Conservation (phyloP, 441 rosid genomes). For the Populus hybrid region DNA sequence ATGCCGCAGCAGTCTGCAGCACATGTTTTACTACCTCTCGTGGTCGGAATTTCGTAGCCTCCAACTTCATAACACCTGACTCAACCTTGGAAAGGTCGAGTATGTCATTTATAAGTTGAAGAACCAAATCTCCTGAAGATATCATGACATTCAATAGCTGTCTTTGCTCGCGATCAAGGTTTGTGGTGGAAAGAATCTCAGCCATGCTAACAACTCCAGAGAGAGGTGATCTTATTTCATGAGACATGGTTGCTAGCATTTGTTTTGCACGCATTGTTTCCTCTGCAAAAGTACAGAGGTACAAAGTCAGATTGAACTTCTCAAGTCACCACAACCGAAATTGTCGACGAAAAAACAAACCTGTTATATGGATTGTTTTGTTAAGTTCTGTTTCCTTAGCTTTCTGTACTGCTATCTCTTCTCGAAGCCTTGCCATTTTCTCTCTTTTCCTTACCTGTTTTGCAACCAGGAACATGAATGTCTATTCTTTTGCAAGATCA, state of each 20-base stretch:
- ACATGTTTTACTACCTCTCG: conserved; percentile 93
- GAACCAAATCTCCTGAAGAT: conserved; percentile 94
- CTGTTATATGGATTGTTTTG: conserved; percentile 96
- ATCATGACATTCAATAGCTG: conserved; percentile 82
- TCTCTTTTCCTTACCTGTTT: conserved; percentile 78
- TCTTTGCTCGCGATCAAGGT: conserved; percentile 75
- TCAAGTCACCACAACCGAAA: conserved; percentile 6
- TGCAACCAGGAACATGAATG: conserved; percentile 17
- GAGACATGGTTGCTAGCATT: conserved; percentile 97
- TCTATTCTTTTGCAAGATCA: not conserved
- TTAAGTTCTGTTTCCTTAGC: conserved; percentile 95
- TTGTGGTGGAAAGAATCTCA: conserved; percentile 79
- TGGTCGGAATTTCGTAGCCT: conserved; percentile 89
- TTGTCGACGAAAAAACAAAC: conserved; percentile 28
- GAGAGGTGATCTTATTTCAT: conserved; percentile 94
- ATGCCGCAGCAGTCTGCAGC: conserved; percentile 96
- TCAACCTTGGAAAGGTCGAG: conserved; percentile 99
- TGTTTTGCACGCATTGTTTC: conserved; percentile 98
- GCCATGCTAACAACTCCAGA: conserved; percentile 96
- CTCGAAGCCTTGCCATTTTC: conserved; percentile 79
- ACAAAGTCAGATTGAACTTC: conserved; percentile 4
- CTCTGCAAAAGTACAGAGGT: conserved; percentile 43
- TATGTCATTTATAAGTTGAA: conserved; percentile 88
- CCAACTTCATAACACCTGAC: conserved; percentile 98
- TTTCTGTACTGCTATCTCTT: conserved; percentile 91